phyloP scores from a whole-genome alignment of 169 alveolate genomes.

The Sarcocystis neurona region DNA sequence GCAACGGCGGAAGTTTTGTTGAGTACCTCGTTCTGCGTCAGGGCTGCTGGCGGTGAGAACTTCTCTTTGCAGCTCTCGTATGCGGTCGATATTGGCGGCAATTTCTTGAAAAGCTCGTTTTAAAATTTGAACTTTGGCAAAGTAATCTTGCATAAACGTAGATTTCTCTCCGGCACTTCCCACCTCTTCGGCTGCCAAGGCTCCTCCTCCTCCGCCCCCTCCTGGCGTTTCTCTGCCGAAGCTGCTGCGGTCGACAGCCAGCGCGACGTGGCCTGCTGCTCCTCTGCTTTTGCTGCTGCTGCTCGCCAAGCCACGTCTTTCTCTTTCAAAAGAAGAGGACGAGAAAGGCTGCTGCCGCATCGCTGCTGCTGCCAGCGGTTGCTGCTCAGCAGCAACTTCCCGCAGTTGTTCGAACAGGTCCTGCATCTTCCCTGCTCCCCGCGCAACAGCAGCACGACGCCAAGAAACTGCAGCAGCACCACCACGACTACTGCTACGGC shows the following conservation, averaged over 20 bases:
- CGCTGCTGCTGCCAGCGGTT: slow-evolving; percentile 40
- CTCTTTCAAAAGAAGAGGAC: background rate
- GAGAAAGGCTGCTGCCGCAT: slow-evolving; percentile 1
- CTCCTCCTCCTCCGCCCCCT: background rate
- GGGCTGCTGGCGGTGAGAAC: slow-evolving; percentile 41
- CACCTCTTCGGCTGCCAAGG: background rate
- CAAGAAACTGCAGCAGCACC: background rate
- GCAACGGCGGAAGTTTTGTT: no score
- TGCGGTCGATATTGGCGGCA: slow-evolving; percentile 10
- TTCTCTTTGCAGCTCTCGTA: slow-evolving; percentile 14
- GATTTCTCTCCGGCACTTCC: background rate
- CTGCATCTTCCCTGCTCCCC: background rate
- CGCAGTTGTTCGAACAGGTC: slow-evolving; percentile 33
- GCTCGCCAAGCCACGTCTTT: background rate
- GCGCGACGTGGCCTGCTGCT: no score
- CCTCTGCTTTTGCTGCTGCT: background rate
- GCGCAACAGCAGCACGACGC: background rate
- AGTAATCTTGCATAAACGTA: slow-evolving; percentile 37
- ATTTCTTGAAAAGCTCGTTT: slow-evolving; percentile 11
- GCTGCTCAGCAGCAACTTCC: background rate
- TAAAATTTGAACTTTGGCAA: background rate
- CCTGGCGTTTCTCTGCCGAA: background rate
- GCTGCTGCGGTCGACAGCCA: no score
- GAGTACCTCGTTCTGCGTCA: slow-evolving; percentile 52
- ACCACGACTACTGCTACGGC: background rate